Conservation (phyloP, 495 filamentous ascomycete genomes). For the Lasiosphaeria ovina region DNA sequence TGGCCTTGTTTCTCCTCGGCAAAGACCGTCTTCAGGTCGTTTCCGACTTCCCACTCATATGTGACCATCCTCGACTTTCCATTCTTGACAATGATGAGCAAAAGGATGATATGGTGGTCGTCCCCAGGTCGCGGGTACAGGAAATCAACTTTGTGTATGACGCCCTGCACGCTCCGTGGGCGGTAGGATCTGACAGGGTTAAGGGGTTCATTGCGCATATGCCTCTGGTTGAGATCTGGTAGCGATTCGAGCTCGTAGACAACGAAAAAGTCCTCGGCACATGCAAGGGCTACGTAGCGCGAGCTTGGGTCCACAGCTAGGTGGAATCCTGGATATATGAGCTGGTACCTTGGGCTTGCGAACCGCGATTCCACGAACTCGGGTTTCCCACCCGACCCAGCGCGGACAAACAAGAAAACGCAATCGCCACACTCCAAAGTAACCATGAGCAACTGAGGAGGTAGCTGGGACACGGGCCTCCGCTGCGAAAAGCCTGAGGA, state of each 20-base stretch:
- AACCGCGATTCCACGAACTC: conserved; percentile 61
- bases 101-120: conserved; percentile 66
- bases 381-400: conserved; percentile 39
- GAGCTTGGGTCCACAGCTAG: conserved; percentile 76
- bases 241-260: conserved; percentile 62
- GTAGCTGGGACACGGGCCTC: conserved; percentile 37
- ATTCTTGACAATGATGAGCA: conserved; percentile 65
- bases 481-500: conserved; percentile 16
- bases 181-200: conserved; percentile 49
- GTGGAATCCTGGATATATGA: conserved; percentile 62
- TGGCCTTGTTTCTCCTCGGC: conserved; percentile 46
- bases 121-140: conserved; percentile 68
- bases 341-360: conserved; percentile 53
- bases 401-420: conserved; percentile 66
- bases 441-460: conserved; percentile 75
- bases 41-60: conserved; percentile 70
- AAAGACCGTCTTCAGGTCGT: conserved; percentile 34
- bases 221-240: conserved; percentile 42
- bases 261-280: conserved; percentile 43
- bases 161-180: conserved; percentile 62
- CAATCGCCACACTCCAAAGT: conserved; percentile 66
- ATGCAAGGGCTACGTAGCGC: conserved; percentile 46
- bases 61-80: conserved; percentile 61
- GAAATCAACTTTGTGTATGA: conserved; percentile 84
- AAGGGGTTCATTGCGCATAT: conserved; percentile 33